Evolutionary conservation across 1,139 yeast species (phyloP).

Genomic region (Kodamaea sp.): DNA sequence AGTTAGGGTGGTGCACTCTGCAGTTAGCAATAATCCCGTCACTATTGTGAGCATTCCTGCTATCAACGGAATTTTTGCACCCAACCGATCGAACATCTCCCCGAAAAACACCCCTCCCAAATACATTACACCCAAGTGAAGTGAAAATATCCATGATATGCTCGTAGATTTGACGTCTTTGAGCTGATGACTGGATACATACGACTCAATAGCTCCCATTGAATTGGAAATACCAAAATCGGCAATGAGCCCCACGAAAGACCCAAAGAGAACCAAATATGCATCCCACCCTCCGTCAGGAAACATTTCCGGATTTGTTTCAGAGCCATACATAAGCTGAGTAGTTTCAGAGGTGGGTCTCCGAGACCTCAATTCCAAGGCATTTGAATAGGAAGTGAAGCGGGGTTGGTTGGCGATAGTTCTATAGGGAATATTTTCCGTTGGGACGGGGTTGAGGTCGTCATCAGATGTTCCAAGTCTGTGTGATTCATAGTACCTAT

Average conservation of each 20-base stretch:
- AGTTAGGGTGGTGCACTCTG: slow-evolving; percentile 51
- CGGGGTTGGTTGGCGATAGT: too few species aligned
- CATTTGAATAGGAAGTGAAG: too few species aligned
- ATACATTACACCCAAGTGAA: slow-evolving; percentile 56
- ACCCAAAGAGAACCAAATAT: slow-evolving; percentile 61
- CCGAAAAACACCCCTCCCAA: slow-evolving; percentile 63
- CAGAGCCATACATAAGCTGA: slow-evolving; percentile 11
- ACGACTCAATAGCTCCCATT: slow-evolving; percentile 62
- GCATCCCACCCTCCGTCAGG: slow-evolving; percentile 69
- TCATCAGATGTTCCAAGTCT: too few species aligned
- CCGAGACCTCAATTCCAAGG: too few species aligned
- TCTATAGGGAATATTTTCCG: too few species aligned
- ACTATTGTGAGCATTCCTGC: slow-evolving; percentile 48
- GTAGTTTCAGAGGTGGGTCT: too few species aligned
- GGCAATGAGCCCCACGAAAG: slow-evolving; percentile 58
- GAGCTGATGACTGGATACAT: slow-evolving; percentile 53
- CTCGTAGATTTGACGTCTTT: slow-evolving; percentile 39
- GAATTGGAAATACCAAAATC: slow-evolving; percentile 65
- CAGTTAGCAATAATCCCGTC: slow-evolving; percentile 53
- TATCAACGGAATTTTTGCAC: slow-evolving; percentile 49
- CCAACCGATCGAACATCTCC: slow-evolving; percentile 58
- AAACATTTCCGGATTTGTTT: slow-evolving; percentile 29
- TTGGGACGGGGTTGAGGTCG: too few species aligned
- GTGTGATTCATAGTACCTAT: too few species aligned
- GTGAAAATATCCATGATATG: slow-evolving; percentile 65